Percentiles rank a stretch among this genome's conserved stretches.
phyloP scores from a whole-genome alignment of 768 basidiomycete species.

The Boletus insuetus region DNA sequence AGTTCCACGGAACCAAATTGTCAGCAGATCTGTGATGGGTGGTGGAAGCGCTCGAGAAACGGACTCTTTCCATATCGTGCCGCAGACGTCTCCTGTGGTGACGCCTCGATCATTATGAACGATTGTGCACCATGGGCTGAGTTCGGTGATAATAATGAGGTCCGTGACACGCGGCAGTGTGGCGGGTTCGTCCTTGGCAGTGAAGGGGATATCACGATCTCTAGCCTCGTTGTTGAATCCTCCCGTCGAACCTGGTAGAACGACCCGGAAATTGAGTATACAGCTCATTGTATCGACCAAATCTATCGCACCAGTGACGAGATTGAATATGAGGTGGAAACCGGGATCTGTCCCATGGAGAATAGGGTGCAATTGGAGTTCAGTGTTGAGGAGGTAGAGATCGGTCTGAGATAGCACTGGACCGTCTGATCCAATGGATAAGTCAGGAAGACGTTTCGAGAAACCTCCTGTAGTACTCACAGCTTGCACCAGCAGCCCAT shows the following conservation, averaged over 20 bases:
- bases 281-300: neutral
- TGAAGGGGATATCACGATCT: constrained; percentile 56
- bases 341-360: constrained; percentile 45
- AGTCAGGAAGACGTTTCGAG: neutral
- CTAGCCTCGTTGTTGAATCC: constrained; percentile 61
- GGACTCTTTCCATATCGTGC: constrained; percentile 73
- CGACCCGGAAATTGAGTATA: neutral
- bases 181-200: constrained; percentile 59
- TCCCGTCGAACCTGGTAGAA: constrained; percentile 48
- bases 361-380: constrained; percentile 73
- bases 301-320: constrained; percentile 53
- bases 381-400: constrained; percentile 70
- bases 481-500: constrained; percentile 37
- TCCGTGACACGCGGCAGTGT: constrained; percentile 64
- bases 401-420: constrained; percentile 80
- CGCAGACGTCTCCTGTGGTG: constrained; percentile 73
- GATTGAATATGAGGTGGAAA: constrained; percentile 71
- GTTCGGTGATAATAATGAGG: constrained; percentile 55
- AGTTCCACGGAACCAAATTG: constrained; percentile 7
- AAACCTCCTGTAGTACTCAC: constrained; percentile 22
- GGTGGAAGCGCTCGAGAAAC: constrained; percentile 23
- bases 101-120: constrained; percentile 71
- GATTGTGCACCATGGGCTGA: constrained; percentile 78
- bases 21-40: constrained; percentile 3
- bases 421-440: constrained; percentile 49